Base-by-base conservation (phyloP, 768 basidiomycete species). In the Rhodotorula paludigena region DNA sequence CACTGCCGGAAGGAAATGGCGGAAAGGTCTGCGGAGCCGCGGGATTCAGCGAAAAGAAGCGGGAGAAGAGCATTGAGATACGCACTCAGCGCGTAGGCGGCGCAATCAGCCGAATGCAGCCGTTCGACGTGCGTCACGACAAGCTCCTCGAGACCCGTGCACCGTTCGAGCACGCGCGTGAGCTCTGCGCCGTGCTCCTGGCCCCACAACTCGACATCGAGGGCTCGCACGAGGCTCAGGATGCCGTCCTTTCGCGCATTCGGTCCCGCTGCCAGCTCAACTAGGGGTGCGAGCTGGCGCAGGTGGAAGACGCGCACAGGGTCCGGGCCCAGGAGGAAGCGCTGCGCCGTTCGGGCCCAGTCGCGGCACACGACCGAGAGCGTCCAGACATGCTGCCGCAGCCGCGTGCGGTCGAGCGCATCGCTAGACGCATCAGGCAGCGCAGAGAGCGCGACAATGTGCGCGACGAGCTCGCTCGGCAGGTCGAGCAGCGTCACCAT, bases 331-430 rank as follows among this genome's bases (percentile, higher is more conserved):
- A 55, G 20, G 18, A 55, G 21, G 14, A 45, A 25, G 25, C 54
- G 23, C 53, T 63, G 53, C 2, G 53, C 45, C 4, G 58, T 36
- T 54, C 58, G 60, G 8, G 35, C 35, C 9, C 20, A 33, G 54
- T 53, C 56, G 28, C n/a, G n/a, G n/a, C n/a, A n/a, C n/a, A 66
- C 64, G 53, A 60, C 53, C 28, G 52, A 47, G 30, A 60, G 45
- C 3, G 32, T 5, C 25, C 10, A 1, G 28, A 66, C 47, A 1
- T 32, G 44, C 2, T 44, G 25, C 9, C 36, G 59, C 2, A 28
- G 42, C 6, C n/a, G 64, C 2, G 53, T 58, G 5, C 2, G 2
- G 15, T n/a, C 36, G 41, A 56, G 28, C 36, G n/a, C n/a, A 38
- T 38, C 38, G 35, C 39, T 21, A n/a, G n/a, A 3, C 3, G 49